These are phyloP conservation scores for Fraxinus greggii DNA, from an alignment of 305 asterid genomes.

Conservation along the genomic window DNA sequence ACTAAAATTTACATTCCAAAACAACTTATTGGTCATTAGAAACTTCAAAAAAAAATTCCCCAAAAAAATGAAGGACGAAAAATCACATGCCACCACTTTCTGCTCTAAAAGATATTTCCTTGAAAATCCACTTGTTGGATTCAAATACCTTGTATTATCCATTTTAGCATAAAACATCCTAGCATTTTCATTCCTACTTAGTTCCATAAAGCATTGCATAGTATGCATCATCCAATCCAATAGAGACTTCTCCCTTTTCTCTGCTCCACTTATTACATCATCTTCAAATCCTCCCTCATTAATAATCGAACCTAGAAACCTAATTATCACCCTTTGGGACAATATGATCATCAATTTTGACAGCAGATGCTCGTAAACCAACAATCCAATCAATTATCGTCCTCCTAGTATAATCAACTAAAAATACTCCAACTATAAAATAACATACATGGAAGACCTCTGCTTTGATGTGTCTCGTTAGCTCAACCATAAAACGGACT, in stretches of 20 bases:
- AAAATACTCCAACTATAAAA: neutral
- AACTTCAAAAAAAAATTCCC: neutral
- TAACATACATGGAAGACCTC: neutral
- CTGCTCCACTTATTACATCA: neutral
- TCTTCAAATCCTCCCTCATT: neutral
- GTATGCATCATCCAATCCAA: neutral
- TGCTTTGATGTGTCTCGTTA: neutral
- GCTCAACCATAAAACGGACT: neutral
- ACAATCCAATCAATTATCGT: neutral
- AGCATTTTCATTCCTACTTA: neutral
- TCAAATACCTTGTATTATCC: neutral
- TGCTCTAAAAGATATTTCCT: neutral
- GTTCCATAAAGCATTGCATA: neutral
- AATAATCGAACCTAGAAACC: neutral
- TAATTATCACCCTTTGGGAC: constrained; percentile 5
- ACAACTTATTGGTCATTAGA: neutral
- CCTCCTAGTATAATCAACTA: neutral
- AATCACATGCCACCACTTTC: neutral
- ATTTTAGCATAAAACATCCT: neutral
- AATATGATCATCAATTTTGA: neutral
- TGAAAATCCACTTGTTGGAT: neutral
- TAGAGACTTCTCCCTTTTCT: neutral
- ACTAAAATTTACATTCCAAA: neutral
- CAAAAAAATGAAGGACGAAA: neutral
- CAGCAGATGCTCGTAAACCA: neutral